These are phyloP conservation scores for Eutrema heterophyllum DNA, from an alignment of 345 rosid species.

Conservation along the genomic window DNA sequence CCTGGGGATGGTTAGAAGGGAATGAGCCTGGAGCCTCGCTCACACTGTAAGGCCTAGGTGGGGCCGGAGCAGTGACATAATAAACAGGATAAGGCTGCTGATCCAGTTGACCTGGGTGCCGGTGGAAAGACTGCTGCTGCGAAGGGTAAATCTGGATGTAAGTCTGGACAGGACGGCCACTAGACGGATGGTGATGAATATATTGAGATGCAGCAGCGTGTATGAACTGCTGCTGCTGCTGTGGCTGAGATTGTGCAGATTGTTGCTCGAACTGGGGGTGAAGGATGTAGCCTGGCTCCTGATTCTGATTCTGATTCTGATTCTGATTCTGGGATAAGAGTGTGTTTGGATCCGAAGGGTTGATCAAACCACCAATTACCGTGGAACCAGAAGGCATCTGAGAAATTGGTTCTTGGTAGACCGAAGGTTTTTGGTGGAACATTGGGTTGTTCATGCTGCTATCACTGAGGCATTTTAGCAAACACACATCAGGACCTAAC, in stretches of 20 bases:
- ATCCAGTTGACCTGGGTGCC: slow-evolving; percentile 64
- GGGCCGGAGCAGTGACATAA: slow-evolving; percentile 41
- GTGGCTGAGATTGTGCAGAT: slow-evolving; percentile 38
- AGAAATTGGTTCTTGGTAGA: slow-evolving; percentile 61
- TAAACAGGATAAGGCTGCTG: slow-evolving; percentile 87
- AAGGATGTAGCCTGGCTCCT: slow-evolving; percentile 52
- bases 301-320: slow-evolving; percentile 50
- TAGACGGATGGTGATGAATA: slow-evolving; percentile 63
- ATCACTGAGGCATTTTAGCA: slow-evolving; percentile 56
- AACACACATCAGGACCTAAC: slow-evolving; percentile 34
- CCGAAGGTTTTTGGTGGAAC: slow-evolving; percentile 54
- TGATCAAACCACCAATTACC: slow-evolving; percentile 51
- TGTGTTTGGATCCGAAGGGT: slow-evolving; percentile 48
- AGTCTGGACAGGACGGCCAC: slow-evolving; percentile 53
- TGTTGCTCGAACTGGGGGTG: slow-evolving; percentile 62
- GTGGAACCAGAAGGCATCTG: slow-evolving; percentile 58
- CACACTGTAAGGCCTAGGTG: slow-evolving; percentile 41
- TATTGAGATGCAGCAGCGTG: slow-evolving; percentile 61
- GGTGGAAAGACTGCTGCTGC: slow-evolving; percentile 68
- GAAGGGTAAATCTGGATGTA: slow-evolving; percentile 74
- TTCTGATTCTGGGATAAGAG: slow-evolving; percentile 42
- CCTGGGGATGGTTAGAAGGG: slow-evolving; percentile 50
- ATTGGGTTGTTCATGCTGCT: slow-evolving; percentile 62
- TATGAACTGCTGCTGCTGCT: slow-evolving; percentile 56
- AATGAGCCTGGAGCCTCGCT: slow-evolving; percentile 45